phyloP scores from a whole-genome alignment of 306 rosid species.

The Prunus dulcis region DNA sequence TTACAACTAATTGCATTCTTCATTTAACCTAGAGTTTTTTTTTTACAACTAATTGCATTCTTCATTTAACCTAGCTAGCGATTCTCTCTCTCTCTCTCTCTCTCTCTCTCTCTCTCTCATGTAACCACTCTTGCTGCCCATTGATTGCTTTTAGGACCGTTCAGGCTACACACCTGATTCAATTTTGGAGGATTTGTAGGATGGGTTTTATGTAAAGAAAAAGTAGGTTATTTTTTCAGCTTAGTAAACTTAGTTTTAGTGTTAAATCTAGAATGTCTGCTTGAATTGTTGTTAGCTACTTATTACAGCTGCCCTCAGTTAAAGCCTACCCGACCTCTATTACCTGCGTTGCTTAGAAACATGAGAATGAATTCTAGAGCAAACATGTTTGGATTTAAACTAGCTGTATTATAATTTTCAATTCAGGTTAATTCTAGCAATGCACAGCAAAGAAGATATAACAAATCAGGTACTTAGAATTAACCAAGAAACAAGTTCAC shows the following conservation, averaged over 20 bases:
- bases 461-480: too few species aligned
- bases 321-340: too few species aligned
- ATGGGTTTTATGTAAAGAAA: background rate
- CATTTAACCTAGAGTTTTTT: background rate
- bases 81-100: background rate
- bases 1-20: background rate
- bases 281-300: background rate
- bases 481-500: background rate
- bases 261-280: background rate
- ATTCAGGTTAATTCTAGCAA: too few species aligned
- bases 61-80: background rate
- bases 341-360: too few species aligned
- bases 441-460: too few species aligned
- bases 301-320: too few species aligned
- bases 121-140: background rate
- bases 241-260: background rate
- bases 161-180: background rate
- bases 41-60: background rate
- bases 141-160: background rate
- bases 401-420: too few species aligned
- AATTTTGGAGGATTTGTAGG: slow-evolving; percentile 1
- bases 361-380: too few species aligned
- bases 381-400: too few species aligned
- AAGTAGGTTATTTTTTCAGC: background rate
- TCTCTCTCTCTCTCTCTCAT: too few species aligned